Conservation (phyloP, 257 asterid species). For the Linderniella brevidens region DNA sequence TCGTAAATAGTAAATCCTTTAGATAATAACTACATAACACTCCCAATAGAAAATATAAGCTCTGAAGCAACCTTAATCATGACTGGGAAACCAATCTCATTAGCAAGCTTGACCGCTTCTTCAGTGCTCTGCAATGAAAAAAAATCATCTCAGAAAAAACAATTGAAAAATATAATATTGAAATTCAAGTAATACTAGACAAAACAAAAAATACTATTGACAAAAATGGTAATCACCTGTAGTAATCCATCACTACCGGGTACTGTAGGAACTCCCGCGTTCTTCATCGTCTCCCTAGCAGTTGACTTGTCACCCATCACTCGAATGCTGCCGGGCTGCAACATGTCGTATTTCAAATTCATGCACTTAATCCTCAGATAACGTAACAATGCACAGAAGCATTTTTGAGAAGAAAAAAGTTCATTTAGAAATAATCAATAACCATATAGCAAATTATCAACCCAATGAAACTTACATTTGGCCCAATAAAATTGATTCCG, state of each 20-base stretch:
- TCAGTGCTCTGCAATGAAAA: slow-evolving; percentile 55
- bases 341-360: slow-evolving; percentile 8
- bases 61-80: slow-evolving; percentile 65
- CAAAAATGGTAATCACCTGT: slow-evolving; percentile 28
- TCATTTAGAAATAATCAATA: neutral
- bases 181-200: neutral
- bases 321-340: slow-evolving; percentile 91
- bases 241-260: slow-evolving; percentile 96
- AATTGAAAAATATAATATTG: neutral
- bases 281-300: slow-evolving; percentile 98
- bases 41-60: too few relatives aligned
- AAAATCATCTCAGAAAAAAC: neutral
- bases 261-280: slow-evolving; percentile 98
- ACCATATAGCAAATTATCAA: neutral
- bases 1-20: too few relatives aligned
- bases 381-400: neutral
- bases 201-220: slow-evolving; percentile 6
- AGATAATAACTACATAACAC: too few relatives aligned
- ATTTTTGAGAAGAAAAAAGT: neutral
- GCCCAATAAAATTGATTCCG: slow-evolving; percentile 88
- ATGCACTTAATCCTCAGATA: neutral
- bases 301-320: slow-evolving; percentile 99
- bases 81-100: slow-evolving; percentile 81
- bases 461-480: slow-evolving; percentile 47
- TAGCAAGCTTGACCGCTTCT: slow-evolving; percentile 75